Conservation (phyloP, 768 basidiomycete species). For the Russula earlei region DNA sequence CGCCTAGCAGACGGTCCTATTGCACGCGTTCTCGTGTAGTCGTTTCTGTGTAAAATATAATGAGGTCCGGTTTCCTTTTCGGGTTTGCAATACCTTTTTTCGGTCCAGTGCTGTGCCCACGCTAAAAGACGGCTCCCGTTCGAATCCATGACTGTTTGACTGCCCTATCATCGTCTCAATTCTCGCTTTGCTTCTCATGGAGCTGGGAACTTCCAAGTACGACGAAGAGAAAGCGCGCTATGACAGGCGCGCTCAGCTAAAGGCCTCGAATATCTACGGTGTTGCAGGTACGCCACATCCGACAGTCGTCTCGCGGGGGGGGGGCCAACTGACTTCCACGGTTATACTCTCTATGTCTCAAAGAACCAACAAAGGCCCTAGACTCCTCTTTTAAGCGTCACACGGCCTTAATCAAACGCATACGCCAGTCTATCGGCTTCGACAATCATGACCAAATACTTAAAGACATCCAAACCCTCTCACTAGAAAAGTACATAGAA, state of each 20-base stretch:
- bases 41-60: too few relatives aligned
- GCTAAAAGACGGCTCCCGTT: neutral
- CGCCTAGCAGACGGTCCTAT: too few relatives aligned
- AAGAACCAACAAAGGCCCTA: conserved; percentile 60
- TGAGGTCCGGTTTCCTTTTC: conserved; percentile 15
- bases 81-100: conserved; percentile 6
- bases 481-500: conserved; percentile 92
- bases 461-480: conserved; percentile 85
- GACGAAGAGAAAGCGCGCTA: conserved; percentile 47
- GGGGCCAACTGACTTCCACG: neutral
- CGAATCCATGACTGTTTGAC: conserved; percentile 4
- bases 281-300: conserved; percentile 22
- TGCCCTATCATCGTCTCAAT: neutral
- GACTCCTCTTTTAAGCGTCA: conserved; percentile 96
- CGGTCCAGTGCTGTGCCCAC: too few relatives aligned
- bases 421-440: conserved; percentile 73
- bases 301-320: conserved; percentile 34
- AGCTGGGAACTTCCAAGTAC: conserved; percentile 25
- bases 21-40: too few relatives aligned
- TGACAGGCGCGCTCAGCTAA: conserved; percentile 49
- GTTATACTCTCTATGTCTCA: neutral
- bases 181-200: conserved; percentile 3
- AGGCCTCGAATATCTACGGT: conserved; percentile 43
- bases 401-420: conserved; percentile 89
- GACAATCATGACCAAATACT: conserved; percentile 82